A percentile compares a stretch with the other conserved stretches of the same genome.
phyloP scores from a whole-genome alignment of 345 rosid species.

The Acer campestre region DNA sequence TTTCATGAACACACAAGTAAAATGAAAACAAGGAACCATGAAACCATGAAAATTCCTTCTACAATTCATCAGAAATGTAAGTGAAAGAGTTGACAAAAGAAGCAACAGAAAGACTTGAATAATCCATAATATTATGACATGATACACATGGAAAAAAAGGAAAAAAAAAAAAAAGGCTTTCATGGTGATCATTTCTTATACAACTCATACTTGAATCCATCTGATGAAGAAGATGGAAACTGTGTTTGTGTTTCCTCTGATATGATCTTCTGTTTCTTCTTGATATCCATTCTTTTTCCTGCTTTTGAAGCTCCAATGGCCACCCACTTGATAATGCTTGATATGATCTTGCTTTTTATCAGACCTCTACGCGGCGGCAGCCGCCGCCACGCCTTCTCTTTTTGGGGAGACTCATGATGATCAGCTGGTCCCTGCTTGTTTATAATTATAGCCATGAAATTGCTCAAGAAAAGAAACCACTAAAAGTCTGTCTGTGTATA shows the following conservation, averaged over 20 bases:
- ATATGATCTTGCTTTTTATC: conserved; percentile 28
- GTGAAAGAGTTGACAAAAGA: background rate
- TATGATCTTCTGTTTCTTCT: conserved; percentile 12
- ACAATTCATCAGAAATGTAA: conserved; percentile 3
- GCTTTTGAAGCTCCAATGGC: conserved; percentile 1
- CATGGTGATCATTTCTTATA: background rate
- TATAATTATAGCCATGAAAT: conserved; percentile 9
- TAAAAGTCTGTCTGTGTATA: background rate
- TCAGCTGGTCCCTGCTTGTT: background rate
- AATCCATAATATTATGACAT: background rate
- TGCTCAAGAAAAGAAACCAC: background rate
- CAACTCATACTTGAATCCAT: background rate
- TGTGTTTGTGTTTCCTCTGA: background rate
- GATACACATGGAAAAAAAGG: no score
- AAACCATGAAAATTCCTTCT: background rate
- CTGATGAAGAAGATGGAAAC: background rate
- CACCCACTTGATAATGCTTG: conserved; percentile 18
- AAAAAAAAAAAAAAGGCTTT: background rate
- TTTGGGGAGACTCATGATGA: background rate
- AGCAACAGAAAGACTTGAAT: background rate
- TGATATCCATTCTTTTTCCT: conserved; percentile 6
- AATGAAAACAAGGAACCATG: no score
- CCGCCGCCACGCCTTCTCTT: conserved; percentile 19
- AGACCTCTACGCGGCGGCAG: conserved; percentile 43
- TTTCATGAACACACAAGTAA: no score